Base-by-base conservation (phyloP, 768 basidiomycete genomes). In the Epithele typhae region DNA sequence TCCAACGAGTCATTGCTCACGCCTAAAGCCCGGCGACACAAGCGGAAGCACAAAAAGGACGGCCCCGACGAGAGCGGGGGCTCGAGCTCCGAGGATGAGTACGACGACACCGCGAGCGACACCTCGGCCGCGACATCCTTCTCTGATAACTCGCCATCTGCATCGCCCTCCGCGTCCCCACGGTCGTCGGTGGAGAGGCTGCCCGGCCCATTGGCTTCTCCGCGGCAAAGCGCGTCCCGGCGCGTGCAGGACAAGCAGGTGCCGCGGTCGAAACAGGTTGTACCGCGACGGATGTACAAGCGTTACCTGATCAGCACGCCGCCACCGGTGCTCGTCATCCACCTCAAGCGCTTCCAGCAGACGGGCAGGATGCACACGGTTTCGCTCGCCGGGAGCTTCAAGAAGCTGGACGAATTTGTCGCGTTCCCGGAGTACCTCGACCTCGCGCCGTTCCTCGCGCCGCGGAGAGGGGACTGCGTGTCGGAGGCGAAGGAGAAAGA, bases 321-420 rank as follows among this genome's bases (percentile, higher is more conserved):
- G 1, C 94, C 94, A 0, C 90, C 92, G 0, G 77, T 96, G 25
- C 79, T 97, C 46, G 88, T 94, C 41, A 78, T 97, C 49, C 94
- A 97, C 57, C 76, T 96, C 40, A 97, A 97, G 69, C 79, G 94
- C 37, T 98, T 98, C 68, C 91, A 95, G 66, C 92, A 95, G 60
- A 74, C 84, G 7, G 71, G 73, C 33, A 86, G 84, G 66, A 73
- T 74, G 42, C 73, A 78, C 4, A 65, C 79, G 46, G 66, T 83
- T 48, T 78, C 81, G 15, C 81, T 84, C 56, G 78, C 83, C 30
- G 77, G 77, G 37, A 81, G 82, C 17, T 87, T 87, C 65, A 90
- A 89, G 73, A 94, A 94, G 68, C 67, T 95, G 45, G 94, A 98
- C 55, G 92, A 95, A 59, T 92, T 81, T 53, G 81, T 96, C 21